A percentile compares a stretch with the other conserved stretches of the same genome.
These are phyloP conservation scores for Letharia lupina DNA, from an alignment of 495 filamentous ascomycete species.

Conservation along the genomic window DNA sequence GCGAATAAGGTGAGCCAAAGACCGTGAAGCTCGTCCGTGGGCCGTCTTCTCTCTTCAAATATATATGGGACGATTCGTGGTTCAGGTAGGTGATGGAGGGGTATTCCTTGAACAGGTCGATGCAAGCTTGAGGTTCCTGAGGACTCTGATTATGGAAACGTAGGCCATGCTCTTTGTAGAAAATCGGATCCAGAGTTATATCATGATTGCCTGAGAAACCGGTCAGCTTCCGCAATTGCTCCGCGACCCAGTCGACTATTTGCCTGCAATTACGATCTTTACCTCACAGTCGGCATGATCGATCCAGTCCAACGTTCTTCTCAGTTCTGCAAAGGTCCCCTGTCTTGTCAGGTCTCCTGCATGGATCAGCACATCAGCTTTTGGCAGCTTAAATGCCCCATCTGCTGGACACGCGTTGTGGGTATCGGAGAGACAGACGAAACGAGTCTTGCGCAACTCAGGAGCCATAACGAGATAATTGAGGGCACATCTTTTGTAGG, in stretches of 20 bases:
- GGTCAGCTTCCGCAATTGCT: conserved; percentile 5
- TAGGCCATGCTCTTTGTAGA: conserved; percentile 49
- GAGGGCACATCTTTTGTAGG: background rate
- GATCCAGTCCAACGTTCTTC: conserved; percentile 49
- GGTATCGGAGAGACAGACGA: conserved; percentile 56
- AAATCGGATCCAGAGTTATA: conserved; percentile 56
- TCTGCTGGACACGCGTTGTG: conserved; percentile 47
- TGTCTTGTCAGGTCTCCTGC: conserved; percentile 54
- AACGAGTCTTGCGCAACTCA: conserved; percentile 40
- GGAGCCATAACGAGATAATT: background rate
- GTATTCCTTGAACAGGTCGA: conserved; percentile 45
- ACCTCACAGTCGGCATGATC: conserved; percentile 46
- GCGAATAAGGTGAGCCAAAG: conserved; percentile 69
- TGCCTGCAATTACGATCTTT: conserved; percentile 53
- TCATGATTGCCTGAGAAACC: conserved; percentile 63
- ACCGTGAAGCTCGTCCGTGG: conserved; percentile 61
- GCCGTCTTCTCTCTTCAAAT: conserved; percentile 47
- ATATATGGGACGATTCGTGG: conserved; percentile 52
- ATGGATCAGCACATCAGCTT: conserved; percentile 54
- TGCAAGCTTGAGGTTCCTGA: conserved; percentile 48
- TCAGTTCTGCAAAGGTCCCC: conserved; percentile 45
- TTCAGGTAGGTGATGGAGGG: conserved; percentile 56
- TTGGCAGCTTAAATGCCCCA: conserved; percentile 45
- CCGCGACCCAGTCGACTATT: conserved; percentile 13
- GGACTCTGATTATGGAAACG: conserved; percentile 53